Evolutionary conservation across 129 eudicot genomes (phyloP), one percentile per base, ranked within the genome.

Genomic region (Centaurea solstitialis): DNA sequence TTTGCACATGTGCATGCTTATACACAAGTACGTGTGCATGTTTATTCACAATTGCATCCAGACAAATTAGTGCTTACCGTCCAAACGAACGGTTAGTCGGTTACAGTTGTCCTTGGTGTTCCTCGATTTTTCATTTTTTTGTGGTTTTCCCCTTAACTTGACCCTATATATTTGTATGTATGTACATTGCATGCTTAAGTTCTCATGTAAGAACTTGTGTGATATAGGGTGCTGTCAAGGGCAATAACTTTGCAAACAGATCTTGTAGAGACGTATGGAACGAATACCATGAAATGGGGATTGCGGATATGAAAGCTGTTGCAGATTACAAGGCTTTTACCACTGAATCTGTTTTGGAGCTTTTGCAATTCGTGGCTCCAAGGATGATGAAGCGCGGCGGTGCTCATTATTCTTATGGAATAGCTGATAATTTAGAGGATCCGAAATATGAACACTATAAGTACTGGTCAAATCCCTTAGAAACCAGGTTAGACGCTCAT

Each of bases 331-430:
- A 93, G 83, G 92, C 83, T 35, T 93, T 84, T 77, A 89, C 98
- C 6, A 91, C 91, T 59, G 88, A 82, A 68, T 84, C 91, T 26
- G 37, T 90, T 73, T 73, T 92, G 81, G 97, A 92, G 85, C 81
- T 92, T 30, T 89, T 92, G 33, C 86, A 81, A 37, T 92, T 77
- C 68, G 92, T 92, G 67, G 97, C 97, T 23, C 97, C 97, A 17
- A 90, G 89, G 88, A 90, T 90, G 97, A 92, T 92, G 97, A 88
- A 92, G 78, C 97, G 97, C 33, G 97, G 97, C 2, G 84, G 89
- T 73, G 86, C 87, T 74, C 97, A 92, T 72, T 87, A 88, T 79
- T 92, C 97, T 8, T 88, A 88, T 41, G 97, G 97, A 76, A 92
- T 92, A 67, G 97, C 97, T 7, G 97, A 92, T 53, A 78, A 92